Evolutionary conservation across 169 alveolate species (phyloP), one percentile per base, ranked within the genome.

Genomic region (Plasmodium falciparum): DNA sequence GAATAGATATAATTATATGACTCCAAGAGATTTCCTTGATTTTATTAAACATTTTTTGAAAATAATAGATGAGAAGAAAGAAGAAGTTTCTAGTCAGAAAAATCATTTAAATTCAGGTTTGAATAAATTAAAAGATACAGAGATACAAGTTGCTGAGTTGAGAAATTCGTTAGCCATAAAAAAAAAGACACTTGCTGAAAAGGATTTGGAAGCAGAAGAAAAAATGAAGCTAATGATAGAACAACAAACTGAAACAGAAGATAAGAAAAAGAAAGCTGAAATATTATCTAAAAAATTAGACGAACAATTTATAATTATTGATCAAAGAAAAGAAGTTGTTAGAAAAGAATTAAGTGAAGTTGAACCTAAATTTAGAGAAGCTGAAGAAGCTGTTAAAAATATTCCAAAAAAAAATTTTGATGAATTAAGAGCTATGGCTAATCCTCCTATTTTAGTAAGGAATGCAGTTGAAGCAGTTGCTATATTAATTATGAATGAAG

Each of bases 11-110:
- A 86, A 86, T 29, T 86, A 86, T 67, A 86, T 86, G 92, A 71
- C 92, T 0, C 99, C 99, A 5, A 95, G 99, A 86, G 99, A 99
- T 76, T 98, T 97, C 93, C 95, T 98, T 65, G 99, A 98, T 86
- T 98, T 98, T 93, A 96, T 98, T 67, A 98, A 96, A 89, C 99
- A 97, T 91, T 97, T 98, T 89, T 96, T 96, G 33, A 96, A 96
- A 50, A 93, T 97, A 80, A 95, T 96, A 65, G 94, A 90, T 8
- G 98, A 97, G 76, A 97, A 98, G 94, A 96, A 93, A 73, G 98
- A 97, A 20, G 98, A 97, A 72, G 94, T 98, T 45, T 93, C 96
- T 73, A 99, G 97, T 89, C 99, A 98, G 88, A 97, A 97, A 89
- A 93, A 61, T 70, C 99, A 98, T 88, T 93, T 98, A 47, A 96